Base-by-base conservation (phyloP, 805 yeast genomes). In the Wickerhamiella slavikovae region DNA sequence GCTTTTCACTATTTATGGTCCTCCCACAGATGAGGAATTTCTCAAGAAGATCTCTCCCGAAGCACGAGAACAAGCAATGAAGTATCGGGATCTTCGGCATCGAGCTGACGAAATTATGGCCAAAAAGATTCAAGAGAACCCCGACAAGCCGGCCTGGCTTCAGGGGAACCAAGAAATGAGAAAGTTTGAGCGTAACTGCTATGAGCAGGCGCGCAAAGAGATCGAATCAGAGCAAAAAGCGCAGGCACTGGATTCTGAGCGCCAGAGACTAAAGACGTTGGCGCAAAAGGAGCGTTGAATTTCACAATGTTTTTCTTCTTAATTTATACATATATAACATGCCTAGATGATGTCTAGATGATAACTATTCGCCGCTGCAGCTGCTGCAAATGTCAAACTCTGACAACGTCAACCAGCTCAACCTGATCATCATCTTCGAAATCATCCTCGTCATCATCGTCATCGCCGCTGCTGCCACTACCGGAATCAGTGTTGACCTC, bases 1-100 rank as follows among this genome's bases (percentile, higher is more conserved):
- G 1, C 39, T 77, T 4, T 55, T 75, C 12, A 73, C 54, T 54
- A 74, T 71, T 38, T 76, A 67, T 49, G 68, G 83, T 1, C 71
- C 80, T 0, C 96, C 96, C 3, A 66, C 83, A 2, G 92, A 78
- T 39, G 93, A 80, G 41, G 66, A 83, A 44, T 51, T 83, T 18
- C 62, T 82, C 24, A 67, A 71, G 1, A 52, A 62, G 29, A 60
- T 82, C 38, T 75, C 92, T 5, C 94, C 96, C 1, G 93, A 83
- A 46, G 56, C 82, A 25, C 60, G 79, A 38, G 70, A 69, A 14
- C 73, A 76, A 35, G 79, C 77, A 48, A 82, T 73, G 40, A 55
- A 60, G 31, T 71, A 74, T 42, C 62, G 30, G 26, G 40, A 28
- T 7, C 18, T 38, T 22, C 38, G 47, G 5, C 38, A 30, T 22